Conservation (phyloP, 78 protist genomes). For the Dictyostelium citrinum region DNA sequence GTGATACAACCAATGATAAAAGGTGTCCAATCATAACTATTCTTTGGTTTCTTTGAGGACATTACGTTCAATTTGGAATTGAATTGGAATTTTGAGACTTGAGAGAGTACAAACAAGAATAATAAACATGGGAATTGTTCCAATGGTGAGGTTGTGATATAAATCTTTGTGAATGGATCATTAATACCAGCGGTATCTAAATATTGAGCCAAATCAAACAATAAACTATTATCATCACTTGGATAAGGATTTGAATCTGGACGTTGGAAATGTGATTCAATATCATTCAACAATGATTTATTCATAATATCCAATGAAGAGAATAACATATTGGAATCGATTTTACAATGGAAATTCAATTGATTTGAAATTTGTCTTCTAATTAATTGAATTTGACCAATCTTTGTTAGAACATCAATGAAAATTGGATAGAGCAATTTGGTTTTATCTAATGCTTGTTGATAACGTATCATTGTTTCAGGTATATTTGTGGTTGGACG, state of each 20-base stretch:
- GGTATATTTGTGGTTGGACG: conserved; percentile 54
- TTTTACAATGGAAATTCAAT: conserved; percentile 81
- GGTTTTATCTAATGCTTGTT: conserved; percentile 48
- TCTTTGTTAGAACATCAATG: conserved; percentile 39
- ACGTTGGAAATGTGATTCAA: conserved; percentile 86
- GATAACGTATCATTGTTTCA: conserved; percentile 30
- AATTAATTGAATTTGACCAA: conserved; percentile 92
- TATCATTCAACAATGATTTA: conserved; percentile 80
- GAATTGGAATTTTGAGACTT: conserved; percentile 66
- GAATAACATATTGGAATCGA: conserved; percentile 81
- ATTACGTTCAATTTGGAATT: conserved; percentile 49
- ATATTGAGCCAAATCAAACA: conserved; percentile 83
- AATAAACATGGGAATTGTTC: conserved; percentile 73
- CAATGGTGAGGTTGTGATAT: conserved; percentile 83
- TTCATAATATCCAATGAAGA: conserved; percentile 83
- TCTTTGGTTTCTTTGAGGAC: conserved; percentile 36
- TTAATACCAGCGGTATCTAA: conserved; percentile 85
- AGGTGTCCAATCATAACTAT: conserved; percentile 84
- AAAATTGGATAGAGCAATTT: conserved; percentile 62
- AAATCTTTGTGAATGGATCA: conserved; percentile 89
- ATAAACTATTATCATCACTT: conserved; percentile 80
- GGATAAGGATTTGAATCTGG: conserved; percentile 91
- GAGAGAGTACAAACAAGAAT: conserved; percentile 58
- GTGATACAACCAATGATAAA: conserved; percentile 92
- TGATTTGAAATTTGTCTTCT: conserved; percentile 86